Evolutionary conservation across 331 rosid genomes (phyloP).

Genomic region (Cydonia oblonga): DNA sequence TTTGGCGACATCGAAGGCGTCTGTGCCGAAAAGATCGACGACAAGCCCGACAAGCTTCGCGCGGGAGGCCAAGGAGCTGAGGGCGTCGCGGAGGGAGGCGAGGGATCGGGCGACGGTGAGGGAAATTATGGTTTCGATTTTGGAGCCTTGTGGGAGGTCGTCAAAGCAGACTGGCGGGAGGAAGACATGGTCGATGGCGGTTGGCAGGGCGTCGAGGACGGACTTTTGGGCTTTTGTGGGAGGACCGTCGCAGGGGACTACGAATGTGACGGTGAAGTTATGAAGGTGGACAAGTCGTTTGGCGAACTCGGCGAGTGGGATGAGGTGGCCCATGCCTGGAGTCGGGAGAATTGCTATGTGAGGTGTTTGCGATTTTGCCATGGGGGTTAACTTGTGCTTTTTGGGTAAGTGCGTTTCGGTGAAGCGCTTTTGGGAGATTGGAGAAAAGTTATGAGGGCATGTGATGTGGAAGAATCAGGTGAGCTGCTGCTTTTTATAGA

Average conservation of each 20-base stretch:
- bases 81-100: constrained; percentile 17
- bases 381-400: neutral
- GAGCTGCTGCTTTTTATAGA: neutral
- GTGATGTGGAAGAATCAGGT: neutral
- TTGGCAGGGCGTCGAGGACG: constrained; percentile 40
- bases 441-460: neutral
- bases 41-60: constrained; percentile 20
- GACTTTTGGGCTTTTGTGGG: constrained; percentile 45
- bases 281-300: constrained; percentile 34
- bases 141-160: constrained; percentile 24
- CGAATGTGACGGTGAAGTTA: constrained; percentile 27
- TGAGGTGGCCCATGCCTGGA: constrained; percentile 85
- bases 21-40: constrained; percentile 63
- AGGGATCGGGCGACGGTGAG: constrained; percentile 52
- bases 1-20: constrained; percentile 41
- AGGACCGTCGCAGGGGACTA: constrained; percentile 44
- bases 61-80: constrained; percentile 12
- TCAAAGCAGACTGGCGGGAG: constrained; percentile 39
- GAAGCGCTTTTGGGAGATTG: no score
- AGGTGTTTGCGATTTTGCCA: constrained; percentile 10
- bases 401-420: neutral
- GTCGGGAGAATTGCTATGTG: constrained; percentile 42
- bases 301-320: constrained; percentile 63
- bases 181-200: constrained; percentile 32
- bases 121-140: constrained; percentile 40